phyloP scores from a whole-genome alignment of 2,329 filamentous ascomycete species.

The Cytospora piceae region DNA sequence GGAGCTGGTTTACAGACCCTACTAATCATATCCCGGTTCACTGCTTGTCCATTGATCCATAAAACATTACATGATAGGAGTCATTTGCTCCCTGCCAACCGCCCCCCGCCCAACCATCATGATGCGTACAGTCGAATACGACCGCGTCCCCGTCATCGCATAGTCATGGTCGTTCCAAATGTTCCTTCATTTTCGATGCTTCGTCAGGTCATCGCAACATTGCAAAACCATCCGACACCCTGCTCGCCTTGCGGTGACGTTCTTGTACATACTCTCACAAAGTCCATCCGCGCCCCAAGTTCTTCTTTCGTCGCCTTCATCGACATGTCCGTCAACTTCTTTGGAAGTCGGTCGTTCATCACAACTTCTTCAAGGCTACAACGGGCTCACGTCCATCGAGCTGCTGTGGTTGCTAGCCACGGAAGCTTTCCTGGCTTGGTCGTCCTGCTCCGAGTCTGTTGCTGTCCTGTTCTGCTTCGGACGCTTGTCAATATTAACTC shows the following conservation, averaged over 20 bases:
- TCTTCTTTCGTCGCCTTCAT: neutral
- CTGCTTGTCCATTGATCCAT: neutral
- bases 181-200: neutral
- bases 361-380: neutral
- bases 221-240: neutral
- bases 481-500: neutral
- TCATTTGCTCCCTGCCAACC: neutral
- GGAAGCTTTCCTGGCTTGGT: neutral
- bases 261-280: neutral
- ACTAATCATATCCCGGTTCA: neutral
- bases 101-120: too few species aligned
- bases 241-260: neutral
- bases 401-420: conserved; percentile 13
- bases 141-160: neutral
- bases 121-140: neutral
- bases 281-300: neutral
- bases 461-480: neutral
- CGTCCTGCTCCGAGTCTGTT: neutral
- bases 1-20: neutral
- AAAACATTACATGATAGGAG: neutral
- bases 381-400: conserved; percentile 12
- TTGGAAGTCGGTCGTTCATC: neutral
- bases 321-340: neutral
- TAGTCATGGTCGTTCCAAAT: neutral
- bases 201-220: neutral